Conservation (phyloP, 2,329 filamentous ascomycete genomes). For the Arthrobotrys sphaeroides region DNA sequence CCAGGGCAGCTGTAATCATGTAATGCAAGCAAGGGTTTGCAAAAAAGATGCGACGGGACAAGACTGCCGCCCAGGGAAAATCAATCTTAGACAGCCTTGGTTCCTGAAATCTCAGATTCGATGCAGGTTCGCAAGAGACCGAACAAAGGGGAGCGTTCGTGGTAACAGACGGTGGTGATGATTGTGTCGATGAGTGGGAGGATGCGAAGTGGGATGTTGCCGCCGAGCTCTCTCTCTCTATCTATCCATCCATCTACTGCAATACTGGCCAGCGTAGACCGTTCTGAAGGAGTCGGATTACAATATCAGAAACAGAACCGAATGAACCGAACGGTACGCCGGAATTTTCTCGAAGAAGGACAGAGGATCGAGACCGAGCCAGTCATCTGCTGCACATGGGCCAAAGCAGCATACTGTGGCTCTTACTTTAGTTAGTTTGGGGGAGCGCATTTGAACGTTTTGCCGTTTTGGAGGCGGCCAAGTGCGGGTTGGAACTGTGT, state of each 20-base stretch:
- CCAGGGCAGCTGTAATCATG: not conserved
- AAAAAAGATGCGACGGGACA: slow-evolving; percentile 32
- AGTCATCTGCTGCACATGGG: slow-evolving; percentile 35
- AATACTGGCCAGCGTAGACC: slow-evolving; percentile 46
- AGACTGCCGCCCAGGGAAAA: not conserved
- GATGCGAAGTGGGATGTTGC: not conserved
- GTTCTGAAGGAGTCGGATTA: slow-evolving; percentile 26
- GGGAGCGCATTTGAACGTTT: too few species aligned
- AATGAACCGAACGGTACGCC: not conserved
- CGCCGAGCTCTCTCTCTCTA: not conserved
- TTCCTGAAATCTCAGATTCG: slow-evolving; percentile 8
- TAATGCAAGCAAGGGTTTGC: slow-evolving; percentile 27
- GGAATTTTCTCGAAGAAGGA: slow-evolving; percentile 46
- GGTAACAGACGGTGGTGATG: not conserved
- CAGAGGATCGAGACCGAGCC: slow-evolving; percentile 23
- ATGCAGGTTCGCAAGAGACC: slow-evolving; percentile 7
- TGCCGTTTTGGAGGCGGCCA: not conserved
- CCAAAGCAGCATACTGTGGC: slow-evolving; percentile 38
- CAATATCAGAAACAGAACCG: slow-evolving; percentile 21
- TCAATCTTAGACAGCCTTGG: slow-evolving; percentile 1
- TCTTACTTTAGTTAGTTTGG: slow-evolving; percentile 42
- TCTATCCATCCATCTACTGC: too few species aligned
- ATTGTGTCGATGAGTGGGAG: not conserved
- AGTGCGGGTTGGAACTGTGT: slow-evolving; percentile 6
- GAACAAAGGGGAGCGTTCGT: not conserved